phyloP scores from a whole-genome alignment of 2,329 filamentous ascomycete species.

The Raffaelea arxii region DNA sequence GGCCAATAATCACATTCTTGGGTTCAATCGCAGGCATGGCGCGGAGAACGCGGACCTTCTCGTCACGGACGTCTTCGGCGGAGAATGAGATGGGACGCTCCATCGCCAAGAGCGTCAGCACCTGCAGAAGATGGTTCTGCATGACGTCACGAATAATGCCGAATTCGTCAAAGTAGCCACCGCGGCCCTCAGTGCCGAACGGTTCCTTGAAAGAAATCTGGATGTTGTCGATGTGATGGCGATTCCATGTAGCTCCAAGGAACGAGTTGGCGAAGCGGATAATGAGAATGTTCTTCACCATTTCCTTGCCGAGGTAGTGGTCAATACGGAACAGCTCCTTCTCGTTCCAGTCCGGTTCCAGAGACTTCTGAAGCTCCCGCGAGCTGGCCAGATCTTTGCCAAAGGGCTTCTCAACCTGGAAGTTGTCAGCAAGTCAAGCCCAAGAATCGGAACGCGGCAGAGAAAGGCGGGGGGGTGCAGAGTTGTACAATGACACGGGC shows the following conservation, averaged over 20 bases:
- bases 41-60: conserved; percentile 93
- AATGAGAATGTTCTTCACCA: conserved; percentile 99
- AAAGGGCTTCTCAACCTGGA: conserved; percentile 94
- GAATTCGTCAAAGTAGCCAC: conserved; percentile 98
- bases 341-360: conserved; percentile 97
- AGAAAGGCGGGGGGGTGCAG: background rate
- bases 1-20: conserved; percentile 99
- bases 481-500: conserved; percentile 79
- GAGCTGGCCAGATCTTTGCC: conserved; percentile 95
- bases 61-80: conserved; percentile 93
- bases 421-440: background rate
- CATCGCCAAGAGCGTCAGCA: conserved; percentile 93
- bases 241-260: conserved; percentile 97
- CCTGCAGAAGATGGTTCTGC: conserved; percentile 98
- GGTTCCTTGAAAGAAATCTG: conserved; percentile 99
- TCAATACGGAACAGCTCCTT: conserved; percentile 99
- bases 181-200: conserved; percentile 94
- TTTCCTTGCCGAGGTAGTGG: conserved; percentile 98
- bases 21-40: conserved; percentile 92
- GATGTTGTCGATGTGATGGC: conserved; percentile 98
- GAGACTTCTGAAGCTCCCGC: conserved; percentile 84
- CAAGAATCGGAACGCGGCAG: background rate
- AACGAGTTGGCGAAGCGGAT: conserved; percentile 98
- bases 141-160: conserved; percentile 99
- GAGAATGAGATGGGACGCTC: conserved; percentile 98